phyloP scores from a whole-genome alignment of 2,329 filamentous ascomycete genomes.

The Cladophialophora chaetospira region DNA sequence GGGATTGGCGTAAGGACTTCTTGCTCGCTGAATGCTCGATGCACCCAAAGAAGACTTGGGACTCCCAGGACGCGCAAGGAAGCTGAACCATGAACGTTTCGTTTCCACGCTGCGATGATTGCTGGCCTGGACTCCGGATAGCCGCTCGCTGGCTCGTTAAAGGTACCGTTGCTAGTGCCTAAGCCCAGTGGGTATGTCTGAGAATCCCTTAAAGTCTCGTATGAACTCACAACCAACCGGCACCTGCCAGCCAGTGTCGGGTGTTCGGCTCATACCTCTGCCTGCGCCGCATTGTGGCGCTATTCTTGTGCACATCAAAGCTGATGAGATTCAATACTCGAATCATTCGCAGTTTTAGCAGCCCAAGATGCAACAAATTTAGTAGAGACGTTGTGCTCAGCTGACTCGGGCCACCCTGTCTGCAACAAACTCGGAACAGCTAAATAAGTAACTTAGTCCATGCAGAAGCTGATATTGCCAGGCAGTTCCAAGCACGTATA shows the following conservation, averaged over 20 bases:
- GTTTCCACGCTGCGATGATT: constrained; percentile 2
- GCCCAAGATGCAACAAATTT: too few relatives aligned
- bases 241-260: not conserved
- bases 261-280: too few relatives aligned
- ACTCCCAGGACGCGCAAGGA: not conserved
- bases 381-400: too few relatives aligned
- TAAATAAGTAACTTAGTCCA: too few relatives aligned
- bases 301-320: not conserved
- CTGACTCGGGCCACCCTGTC: too few relatives aligned
- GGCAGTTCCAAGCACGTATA: too few relatives aligned
- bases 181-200: not conserved
- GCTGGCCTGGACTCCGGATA: constrained; percentile 5
- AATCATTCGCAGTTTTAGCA: too few relatives aligned
- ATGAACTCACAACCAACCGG: constrained; percentile 4
- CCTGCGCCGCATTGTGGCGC: constrained; percentile 21
- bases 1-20: not conserved
- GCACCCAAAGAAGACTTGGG: not conserved
- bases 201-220: not conserved
- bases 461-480: too few relatives aligned
- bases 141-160: not conserved
- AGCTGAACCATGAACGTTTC: constrained; percentile 11
- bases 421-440: too few relatives aligned
- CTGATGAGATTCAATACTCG: too few relatives aligned
- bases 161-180: not conserved
- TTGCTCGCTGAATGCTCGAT: constrained; percentile 2